phyloP scores from a whole-genome alignment of 192 early-diverging fungal species.

The Powellomyces hirtus region DNA sequence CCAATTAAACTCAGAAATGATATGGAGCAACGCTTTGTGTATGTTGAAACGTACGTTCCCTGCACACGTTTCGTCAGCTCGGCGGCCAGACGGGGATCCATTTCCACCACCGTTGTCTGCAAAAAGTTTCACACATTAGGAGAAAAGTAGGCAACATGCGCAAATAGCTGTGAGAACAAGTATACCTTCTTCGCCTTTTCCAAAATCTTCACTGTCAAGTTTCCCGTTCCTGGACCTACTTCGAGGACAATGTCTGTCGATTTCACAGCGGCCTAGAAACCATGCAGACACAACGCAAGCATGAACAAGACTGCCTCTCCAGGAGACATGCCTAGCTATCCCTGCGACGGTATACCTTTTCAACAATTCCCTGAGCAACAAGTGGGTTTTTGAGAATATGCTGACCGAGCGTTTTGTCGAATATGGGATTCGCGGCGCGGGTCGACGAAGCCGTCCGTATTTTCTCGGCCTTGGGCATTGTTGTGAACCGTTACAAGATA shows the following conservation, averaged over 20 bases:
- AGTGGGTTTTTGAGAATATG: constrained; percentile 99
- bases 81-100: constrained; percentile 94
- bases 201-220: constrained; percentile 92
- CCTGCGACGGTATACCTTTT: no score
- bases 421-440: constrained; percentile 69
- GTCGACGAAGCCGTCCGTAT: not conserved
- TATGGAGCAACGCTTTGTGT: not conserved
- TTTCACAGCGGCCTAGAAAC: constrained; percentile 41
- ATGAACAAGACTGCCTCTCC: not conserved
- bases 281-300: not conserved
- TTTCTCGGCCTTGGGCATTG: constrained; percentile 31
- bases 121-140: not conserved
- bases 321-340: not conserved
- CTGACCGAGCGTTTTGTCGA: constrained; percentile 97
- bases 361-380: constrained; percentile 93
- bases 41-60: constrained; percentile 71
- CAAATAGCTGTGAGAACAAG: no score
- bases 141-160: no score
- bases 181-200: constrained; percentile 89
- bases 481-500: no score
- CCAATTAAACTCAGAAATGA: no score
- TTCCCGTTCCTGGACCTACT: constrained; percentile 98
- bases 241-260: constrained; percentile 63
- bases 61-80: constrained; percentile 97
- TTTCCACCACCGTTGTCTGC: constrained; percentile 80